A percentile compares a stretch with the other conserved stretches of the same genome.
Evolutionary conservation across 495 filamentous ascomycete genomes (phyloP).

Genomic region (Penicillium argentinense): DNA sequence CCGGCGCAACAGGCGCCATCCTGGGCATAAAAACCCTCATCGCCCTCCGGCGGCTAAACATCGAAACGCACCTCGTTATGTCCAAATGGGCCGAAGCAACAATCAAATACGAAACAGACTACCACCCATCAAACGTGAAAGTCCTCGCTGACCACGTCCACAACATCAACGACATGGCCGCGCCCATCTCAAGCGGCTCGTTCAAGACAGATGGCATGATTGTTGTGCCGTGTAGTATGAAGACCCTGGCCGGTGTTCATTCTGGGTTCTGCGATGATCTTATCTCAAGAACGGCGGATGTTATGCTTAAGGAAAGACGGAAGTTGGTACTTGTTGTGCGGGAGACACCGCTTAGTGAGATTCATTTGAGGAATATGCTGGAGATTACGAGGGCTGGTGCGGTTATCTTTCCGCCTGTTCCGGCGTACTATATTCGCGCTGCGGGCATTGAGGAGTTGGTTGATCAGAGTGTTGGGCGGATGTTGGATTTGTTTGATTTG

Average conservation of each 20-base stretch:
- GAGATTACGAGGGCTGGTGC: conserved; percentile 34
- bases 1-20: conserved; percentile 41
- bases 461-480: conserved; percentile 43
- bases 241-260: conserved; percentile 35
- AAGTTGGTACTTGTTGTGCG: conserved; percentile 40
- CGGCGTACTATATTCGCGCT: conserved; percentile 43
- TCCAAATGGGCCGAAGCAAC: conserved; percentile 46
- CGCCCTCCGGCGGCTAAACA: conserved; percentile 34
- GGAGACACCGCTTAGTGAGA: conserved; percentile 47
- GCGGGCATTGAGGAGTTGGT: conserved; percentile 37
- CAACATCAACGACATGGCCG: conserved; percentile 39
- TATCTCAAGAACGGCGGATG: conserved; percentile 46
- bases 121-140: conserved; percentile 30
- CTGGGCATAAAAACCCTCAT: conserved; percentile 39
- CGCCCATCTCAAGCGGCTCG: conserved; percentile 36
- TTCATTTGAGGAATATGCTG: conserved; percentile 49
- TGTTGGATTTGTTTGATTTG: conserved; percentile 46
- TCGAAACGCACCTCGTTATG: conserved; percentile 46
- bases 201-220: conserved; percentile 42
- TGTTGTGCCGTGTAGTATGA: conserved; percentile 44
- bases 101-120: conserved; percentile 45
- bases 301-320: conserved; percentile 47
- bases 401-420: conserved; percentile 44
- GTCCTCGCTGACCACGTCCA: conserved; percentile 41
- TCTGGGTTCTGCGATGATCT: conserved; percentile 37